Evolutionary conservation across 1,139 yeast species (phyloP).

Genomic region (Geotrichum histeridarum): DNA sequence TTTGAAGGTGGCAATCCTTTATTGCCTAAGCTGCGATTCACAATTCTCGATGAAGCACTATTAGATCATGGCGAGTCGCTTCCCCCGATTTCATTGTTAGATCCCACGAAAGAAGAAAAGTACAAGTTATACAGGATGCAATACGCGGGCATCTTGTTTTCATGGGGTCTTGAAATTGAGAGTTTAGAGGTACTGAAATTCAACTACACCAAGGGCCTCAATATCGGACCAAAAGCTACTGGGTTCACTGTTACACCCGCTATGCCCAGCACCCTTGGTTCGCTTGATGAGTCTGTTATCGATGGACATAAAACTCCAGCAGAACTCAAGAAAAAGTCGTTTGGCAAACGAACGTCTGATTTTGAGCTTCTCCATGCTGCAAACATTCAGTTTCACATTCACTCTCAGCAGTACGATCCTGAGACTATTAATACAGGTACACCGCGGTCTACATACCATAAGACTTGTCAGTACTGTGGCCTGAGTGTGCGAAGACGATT

Average conservation of each 20-base stretch:
- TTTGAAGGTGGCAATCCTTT: background rate
- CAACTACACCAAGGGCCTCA: constrained; percentile 40
- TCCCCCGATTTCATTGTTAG: constrained; percentile 40
- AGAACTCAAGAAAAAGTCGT: constrained; percentile 16
- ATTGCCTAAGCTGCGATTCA: constrained; percentile 38
- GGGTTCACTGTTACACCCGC: background rate
- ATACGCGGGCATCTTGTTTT: constrained; percentile 73
- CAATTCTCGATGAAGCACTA: constrained; percentile 52
- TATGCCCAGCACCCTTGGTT: background rate
- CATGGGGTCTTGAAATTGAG: constrained; percentile 79
- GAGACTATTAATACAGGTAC: constrained; percentile 22
- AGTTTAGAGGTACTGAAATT: constrained; percentile 74
- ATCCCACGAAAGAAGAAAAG: constrained; percentile 45
- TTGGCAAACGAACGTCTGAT: constrained; percentile 6
- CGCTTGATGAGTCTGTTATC: background rate
- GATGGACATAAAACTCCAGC: background rate
- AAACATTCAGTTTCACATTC: constrained; percentile 23
- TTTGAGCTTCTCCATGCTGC: constrained; percentile 25
- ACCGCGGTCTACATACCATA: constrained; percentile 13
- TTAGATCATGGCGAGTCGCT: constrained; percentile 46
- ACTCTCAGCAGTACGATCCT: constrained; percentile 20
- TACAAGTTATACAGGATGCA: constrained; percentile 55
- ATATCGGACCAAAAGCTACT: constrained; percentile 7
- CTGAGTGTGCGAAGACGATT: constrained; percentile 56
- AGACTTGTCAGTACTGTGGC: constrained; percentile 56